These are phyloP conservation scores for Alternaria arborescens DNA, from an alignment of 2,329 filamentous ascomycete species.

Conservation along the genomic window DNA sequence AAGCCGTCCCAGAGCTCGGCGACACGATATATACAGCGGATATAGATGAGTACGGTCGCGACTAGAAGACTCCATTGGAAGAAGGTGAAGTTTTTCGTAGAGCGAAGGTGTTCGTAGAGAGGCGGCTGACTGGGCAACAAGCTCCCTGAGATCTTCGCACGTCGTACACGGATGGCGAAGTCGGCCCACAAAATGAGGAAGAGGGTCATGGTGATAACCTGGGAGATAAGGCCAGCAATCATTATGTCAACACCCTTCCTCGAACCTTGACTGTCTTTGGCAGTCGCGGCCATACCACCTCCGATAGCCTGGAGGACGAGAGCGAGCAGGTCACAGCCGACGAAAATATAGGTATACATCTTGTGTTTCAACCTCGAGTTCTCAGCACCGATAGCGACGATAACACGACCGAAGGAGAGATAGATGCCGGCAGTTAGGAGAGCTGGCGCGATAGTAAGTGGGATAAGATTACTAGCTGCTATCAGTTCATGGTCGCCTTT, in stretches of 20 bases:
- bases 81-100: slow-evolving; percentile 20
- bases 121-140: slow-evolving; percentile 30
- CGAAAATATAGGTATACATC: slow-evolving; percentile 65
- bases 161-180: slow-evolving; percentile 37
- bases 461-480: too few relatives aligned
- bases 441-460: too few relatives aligned
- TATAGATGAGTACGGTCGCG: slow-evolving; percentile 56
- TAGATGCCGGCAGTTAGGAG: too few relatives aligned
- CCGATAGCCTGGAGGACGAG: slow-evolving; percentile 66
- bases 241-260: slow-evolving; percentile 62
- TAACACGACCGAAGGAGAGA: too few relatives aligned
- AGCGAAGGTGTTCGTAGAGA: slow-evolving; percentile 31
- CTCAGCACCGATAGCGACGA: too few relatives aligned
- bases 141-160: slow-evolving; percentile 25
- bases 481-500: too few relatives aligned
- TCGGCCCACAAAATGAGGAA: slow-evolving; percentile 55
- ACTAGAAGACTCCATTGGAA: slow-evolving; percentile 40
- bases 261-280: slow-evolving; percentile 50
- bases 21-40: slow-evolving; percentile 58
- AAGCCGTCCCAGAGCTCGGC: slow-evolving; percentile 58
- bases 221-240: slow-evolving; percentile 64
- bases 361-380: slow-evolving; percentile 33
- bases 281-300: slow-evolving; percentile 64
- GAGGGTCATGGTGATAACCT: slow-evolving; percentile 61
- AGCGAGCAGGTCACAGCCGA: slow-evolving; percentile 64